A percentile compares a stretch with the other conserved stretches of the same genome.
Conservation (phyloP, 495 filamentous ascomycete species). For the Penicillium maclennaniae region DNA sequence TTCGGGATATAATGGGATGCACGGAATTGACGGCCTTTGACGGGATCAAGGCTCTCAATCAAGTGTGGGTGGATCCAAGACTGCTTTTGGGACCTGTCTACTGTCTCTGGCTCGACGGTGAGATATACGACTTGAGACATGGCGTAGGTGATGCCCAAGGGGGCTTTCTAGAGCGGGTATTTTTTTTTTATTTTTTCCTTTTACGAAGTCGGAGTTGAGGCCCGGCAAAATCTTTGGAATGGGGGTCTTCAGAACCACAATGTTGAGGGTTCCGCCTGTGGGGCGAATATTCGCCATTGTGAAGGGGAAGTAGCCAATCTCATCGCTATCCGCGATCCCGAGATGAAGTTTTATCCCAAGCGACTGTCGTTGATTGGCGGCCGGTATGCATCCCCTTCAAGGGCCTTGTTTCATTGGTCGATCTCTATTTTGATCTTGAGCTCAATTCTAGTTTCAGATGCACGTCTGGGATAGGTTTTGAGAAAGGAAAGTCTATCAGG, state of each 20-base stretch:
- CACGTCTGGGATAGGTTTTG: too few species aligned
- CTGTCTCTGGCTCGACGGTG: constrained; percentile 12
- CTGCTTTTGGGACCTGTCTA: constrained; percentile 11
- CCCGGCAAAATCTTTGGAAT: constrained; percentile 10
- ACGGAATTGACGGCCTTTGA: constrained; percentile 37
- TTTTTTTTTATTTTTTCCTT: constrained; percentile 4
- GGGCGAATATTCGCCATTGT: constrained; percentile 14
- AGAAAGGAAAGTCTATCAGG: too few species aligned
- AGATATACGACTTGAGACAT: constrained; percentile 27
- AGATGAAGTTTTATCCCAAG: constrained; percentile 26
- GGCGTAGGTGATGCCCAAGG: constrained; percentile 6
- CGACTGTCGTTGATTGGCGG: constrained; percentile 20
- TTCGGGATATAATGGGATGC: constrained; percentile 24
- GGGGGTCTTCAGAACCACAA: not conserved
- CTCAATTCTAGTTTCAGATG: too few species aligned
- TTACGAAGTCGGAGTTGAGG: not conserved
- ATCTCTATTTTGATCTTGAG: not conserved
- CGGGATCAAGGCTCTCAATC: constrained; percentile 25
- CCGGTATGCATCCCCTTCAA: not conserved
- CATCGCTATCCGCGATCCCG: constrained; percentile 7
- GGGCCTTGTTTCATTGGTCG: not conserved
- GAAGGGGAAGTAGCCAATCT: constrained; percentile 5
- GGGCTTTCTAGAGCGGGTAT: not conserved
- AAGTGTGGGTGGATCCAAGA: constrained; percentile 37
- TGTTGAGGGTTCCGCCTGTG: constrained; percentile 15